phyloP scores from a whole-genome alignment of 208 protist species.

The Leishmania martiniquensis region DNA sequence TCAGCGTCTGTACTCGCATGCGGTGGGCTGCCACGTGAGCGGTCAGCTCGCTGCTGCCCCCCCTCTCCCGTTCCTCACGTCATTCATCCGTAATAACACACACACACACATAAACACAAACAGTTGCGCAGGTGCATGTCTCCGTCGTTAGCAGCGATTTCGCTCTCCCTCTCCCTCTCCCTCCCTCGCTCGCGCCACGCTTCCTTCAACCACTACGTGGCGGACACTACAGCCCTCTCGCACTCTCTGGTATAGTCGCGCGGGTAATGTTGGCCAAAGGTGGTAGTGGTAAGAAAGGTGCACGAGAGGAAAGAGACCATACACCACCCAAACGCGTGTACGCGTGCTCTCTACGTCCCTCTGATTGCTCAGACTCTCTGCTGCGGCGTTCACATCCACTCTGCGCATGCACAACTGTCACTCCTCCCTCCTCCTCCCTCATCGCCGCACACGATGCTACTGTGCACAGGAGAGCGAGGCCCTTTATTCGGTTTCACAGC shows the following conservation, averaged over 20 bases:
- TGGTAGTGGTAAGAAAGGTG: neutral
- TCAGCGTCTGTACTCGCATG: too few relatives aligned
- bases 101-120: neutral
- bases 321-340: neutral
- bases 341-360: neutral
- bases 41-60: neutral
- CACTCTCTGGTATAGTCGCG: neutral
- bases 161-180: neutral
- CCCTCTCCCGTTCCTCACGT: neutral
- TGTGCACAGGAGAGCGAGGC: neutral
- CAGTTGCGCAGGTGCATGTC: neutral
- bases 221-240: neutral
- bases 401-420: neutral
- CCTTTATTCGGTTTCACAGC: too few relatives aligned
- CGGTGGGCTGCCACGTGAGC: too few relatives aligned
- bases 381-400: neutral
- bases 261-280: neutral
- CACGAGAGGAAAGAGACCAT: too few relatives aligned
- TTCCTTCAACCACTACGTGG: neutral
- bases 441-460: neutral
- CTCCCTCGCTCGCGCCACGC: neutral
- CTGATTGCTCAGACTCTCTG: too few relatives aligned
- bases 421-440: neutral
- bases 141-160: too few relatives aligned
- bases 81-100: neutral